These are phyloP conservation scores for Trichosporon sp. DNA, from an alignment of 1,284 basidiomycete genomes.

Conservation along the genomic window DNA sequence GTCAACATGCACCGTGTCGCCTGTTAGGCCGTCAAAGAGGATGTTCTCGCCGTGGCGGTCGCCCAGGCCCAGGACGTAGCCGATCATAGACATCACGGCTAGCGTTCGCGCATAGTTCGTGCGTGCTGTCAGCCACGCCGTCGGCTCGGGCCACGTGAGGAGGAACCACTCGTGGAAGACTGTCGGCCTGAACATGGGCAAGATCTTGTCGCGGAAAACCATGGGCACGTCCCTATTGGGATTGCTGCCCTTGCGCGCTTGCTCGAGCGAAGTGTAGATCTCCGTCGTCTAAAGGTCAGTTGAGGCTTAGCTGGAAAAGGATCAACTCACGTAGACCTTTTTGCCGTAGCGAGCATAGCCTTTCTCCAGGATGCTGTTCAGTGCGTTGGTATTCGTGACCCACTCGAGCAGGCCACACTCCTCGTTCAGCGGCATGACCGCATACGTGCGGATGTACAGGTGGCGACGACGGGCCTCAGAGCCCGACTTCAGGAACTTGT, in stretches of 20 bases:
- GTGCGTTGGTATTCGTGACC: conserved; percentile 88
- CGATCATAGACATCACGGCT: conserved; percentile 99
- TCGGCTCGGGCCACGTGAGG: conserved; percentile 92
- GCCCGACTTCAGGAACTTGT: conserved; percentile 89
- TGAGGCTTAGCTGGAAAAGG: not conserved
- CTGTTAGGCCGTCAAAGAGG: conserved; percentile 78
- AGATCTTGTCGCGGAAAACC: conserved; percentile 59
- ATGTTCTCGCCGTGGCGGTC: conserved; percentile 98
- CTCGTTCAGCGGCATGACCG: conserved; percentile 92
- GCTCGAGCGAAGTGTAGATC: conserved; percentile 54
- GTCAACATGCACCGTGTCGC: conserved; percentile 94
- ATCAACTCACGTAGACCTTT: conserved; percentile 57
- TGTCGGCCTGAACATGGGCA: conserved; percentile 62
- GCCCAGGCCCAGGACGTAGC: conserved; percentile 93
- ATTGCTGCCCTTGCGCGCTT: conserved; percentile 7
- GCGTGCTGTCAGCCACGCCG: conserved; percentile 85
- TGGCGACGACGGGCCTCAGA: conserved; percentile 86
- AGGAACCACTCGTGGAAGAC: conserved; percentile 98
- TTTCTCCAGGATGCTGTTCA: conserved; percentile 71
- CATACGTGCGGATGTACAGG: conserved; percentile 88
- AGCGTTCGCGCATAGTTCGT: conserved; percentile 80
- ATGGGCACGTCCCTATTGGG: conserved; percentile 1
- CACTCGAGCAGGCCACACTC: conserved; percentile 98
- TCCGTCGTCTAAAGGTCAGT: conserved; percentile 48
- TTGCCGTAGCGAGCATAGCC: conserved; percentile 65